Evolutionary conservation across 441 rosid species (phyloP), one percentile per base, ranked within the genome.

Genomic region (Erodium moschatum): DNA sequence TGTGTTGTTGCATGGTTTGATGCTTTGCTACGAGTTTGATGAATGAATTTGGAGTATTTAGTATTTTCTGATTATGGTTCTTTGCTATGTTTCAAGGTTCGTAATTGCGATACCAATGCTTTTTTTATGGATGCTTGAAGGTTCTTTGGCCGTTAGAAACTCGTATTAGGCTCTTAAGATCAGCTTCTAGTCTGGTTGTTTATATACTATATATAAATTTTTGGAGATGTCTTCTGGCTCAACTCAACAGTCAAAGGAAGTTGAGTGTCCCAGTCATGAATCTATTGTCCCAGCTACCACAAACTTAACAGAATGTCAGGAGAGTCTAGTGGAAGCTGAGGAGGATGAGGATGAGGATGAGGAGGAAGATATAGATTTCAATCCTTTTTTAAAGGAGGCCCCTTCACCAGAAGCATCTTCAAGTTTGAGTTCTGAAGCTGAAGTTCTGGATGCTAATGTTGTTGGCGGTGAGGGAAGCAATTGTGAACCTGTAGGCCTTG

Each of bases 361-460:
- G 69, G 93, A 87, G 33, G 97, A 87, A 75, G 94, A 89, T 76
- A 77, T 83, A 9, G 96, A 90, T 80, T 90, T 92, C 75, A 89
- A 92, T 76, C 96, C 94, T 24, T 86, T 85, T 78, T 68, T 89
- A 0, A 90, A 87, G 81, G 92, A 75, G 54, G 76, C 89, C 13
- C 89, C 81, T 67, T 89, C 97, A 3, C 92, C 81, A 0, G 90
- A 91, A 66, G 85, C 91, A 71, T 94, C 98, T 58, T 94, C 98
- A 3, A 88, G 97, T 82, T 70, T 91, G 77, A 87, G 97, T 82
- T 94, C 97, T 38, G 93, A 87, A 74, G 72, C 85, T 31, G 92
- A 86, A 81, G 82, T 75, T 42, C 69, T 80, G 16, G 84, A 80
- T 60, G 84, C 76, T 35, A 74, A 69, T 12, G 35, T 69, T 24